phyloP scores from a whole-genome alignment of 2,329 filamentous ascomycete species.

The Beauveria scarabaeidicola region DNA sequence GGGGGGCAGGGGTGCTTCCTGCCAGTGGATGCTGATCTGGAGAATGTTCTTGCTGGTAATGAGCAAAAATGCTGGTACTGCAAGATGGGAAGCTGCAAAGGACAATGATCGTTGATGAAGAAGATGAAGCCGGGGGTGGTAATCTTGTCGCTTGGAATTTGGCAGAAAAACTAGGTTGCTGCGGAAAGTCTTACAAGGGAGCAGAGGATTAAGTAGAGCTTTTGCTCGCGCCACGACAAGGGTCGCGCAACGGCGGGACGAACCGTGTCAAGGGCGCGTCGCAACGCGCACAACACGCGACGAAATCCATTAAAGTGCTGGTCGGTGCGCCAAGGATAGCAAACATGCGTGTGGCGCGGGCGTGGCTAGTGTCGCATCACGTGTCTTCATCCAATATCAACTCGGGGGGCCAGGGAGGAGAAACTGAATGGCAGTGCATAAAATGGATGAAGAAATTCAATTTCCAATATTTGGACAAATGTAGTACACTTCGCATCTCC shows the following conservation, averaged over 20 bases:
- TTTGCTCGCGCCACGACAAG: constrained; percentile 17
- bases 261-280: constrained; percentile 20
- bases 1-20: constrained; percentile 6
- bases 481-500: too few relatives aligned
- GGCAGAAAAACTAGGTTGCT: background rate
- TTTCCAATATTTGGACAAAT: background rate
- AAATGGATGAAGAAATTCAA: too few relatives aligned
- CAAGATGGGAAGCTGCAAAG: background rate
- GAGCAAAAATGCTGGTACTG: background rate
- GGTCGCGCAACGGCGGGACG: constrained; percentile 8
- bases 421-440: background rate
- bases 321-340: constrained; percentile 16
- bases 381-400: background rate
- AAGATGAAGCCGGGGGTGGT: background rate
- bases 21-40: background rate
- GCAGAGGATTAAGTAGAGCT: constrained; percentile 12
- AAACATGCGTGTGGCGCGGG: background rate
- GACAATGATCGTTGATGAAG: background rate
- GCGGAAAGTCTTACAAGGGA: background rate
- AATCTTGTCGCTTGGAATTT: background rate
- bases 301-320: constrained; percentile 22
- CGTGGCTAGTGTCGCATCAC: constrained; percentile 2
- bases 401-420: background rate
- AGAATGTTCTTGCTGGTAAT: background rate
- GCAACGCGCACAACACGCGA: constrained; percentile 22